Evolutionary conservation across 768 basidiomycete genomes (phyloP).

Genomic region (Clavaria fumosa): DNA sequence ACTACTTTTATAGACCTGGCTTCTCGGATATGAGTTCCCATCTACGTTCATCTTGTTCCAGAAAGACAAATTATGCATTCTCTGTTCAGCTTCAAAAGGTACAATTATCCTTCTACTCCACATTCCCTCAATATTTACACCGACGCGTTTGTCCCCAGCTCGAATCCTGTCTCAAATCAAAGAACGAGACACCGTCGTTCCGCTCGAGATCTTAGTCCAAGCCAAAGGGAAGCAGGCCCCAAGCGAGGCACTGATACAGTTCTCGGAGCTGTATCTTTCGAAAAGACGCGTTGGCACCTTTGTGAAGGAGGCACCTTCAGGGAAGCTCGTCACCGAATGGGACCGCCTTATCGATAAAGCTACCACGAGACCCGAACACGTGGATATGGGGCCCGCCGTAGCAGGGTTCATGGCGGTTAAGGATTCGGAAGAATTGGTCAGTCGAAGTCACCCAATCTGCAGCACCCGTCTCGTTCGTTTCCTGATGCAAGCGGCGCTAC

Average conservation of each 20-base stretch:
- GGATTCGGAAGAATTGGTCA: constrained; percentile 81
- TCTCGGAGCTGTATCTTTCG: constrained; percentile 45
- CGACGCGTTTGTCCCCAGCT: constrained; percentile 30
- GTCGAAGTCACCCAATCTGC: no score
- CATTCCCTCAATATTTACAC: constrained; percentile 3
- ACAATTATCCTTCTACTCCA: constrained; percentile 6
- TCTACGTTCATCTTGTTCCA: constrained; percentile 81
- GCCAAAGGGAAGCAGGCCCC: constrained; percentile 68
- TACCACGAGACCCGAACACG: constrained; percentile 47
- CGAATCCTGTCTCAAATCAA: constrained; percentile 75
- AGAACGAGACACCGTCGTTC: constrained; percentile 36
- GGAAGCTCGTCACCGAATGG: constrained; percentile 85
- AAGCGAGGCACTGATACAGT: constrained; percentile 58
- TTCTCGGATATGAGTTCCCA: constrained; percentile 95
- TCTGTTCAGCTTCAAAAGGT: constrained; percentile 89
- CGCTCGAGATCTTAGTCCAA: constrained; percentile 63
- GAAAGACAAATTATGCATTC: constrained; percentile 57
- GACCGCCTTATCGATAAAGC: constrained; percentile 42
- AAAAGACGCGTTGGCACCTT: constrained; percentile 58
- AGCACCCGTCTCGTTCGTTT: neutral
- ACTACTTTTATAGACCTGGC: constrained; percentile 58
- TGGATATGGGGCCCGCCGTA: constrained; percentile 66
- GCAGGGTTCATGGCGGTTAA: constrained; percentile 75
- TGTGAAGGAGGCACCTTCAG: constrained; percentile 68
- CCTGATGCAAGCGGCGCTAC: constrained; percentile 4